Percentiles rank a stretch among this genome's conserved stretches.
phyloP scores from a whole-genome alignment of 1,284 basidiomycete species.

The Microbotryomycetes sp. region DNA sequence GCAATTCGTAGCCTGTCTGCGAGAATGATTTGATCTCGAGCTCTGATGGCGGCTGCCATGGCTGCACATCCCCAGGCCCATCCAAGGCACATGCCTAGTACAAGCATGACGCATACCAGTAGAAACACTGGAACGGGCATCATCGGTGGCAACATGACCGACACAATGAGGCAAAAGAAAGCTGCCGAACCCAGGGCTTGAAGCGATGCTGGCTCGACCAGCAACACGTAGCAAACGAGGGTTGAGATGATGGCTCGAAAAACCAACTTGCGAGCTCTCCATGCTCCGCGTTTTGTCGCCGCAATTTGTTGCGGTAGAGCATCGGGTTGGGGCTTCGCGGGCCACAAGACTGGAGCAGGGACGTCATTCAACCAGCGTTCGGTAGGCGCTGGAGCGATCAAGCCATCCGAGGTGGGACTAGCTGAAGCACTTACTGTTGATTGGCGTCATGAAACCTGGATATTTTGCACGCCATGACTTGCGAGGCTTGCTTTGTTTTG shows the following conservation, averaged over 20 bases:
- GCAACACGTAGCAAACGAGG: slow-evolving; percentile 38
- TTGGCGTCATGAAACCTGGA: not conserved
- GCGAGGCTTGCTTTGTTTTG: not conserved
- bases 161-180: slow-evolving; percentile 37
- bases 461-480: not conserved
- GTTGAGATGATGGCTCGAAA: slow-evolving; percentile 28
- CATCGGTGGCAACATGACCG: slow-evolving; percentile 39
- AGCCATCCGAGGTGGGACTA: not conserved
- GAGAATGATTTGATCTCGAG: slow-evolving; percentile 53
- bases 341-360: not conserved
- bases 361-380: not conserved
- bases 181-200: slow-evolving; percentile 38
- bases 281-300: slow-evolving; percentile 5
- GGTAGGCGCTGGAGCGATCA: not conserved
- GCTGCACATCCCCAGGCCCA: slow-evolving; percentile 69
- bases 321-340: not conserved
- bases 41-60: slow-evolving; percentile 60
- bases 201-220: slow-evolving; percentile 36
- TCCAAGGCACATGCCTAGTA: slow-evolving; percentile 58
- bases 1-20: slow-evolving; percentile 49
- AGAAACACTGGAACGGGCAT: slow-evolving; percentile 38
- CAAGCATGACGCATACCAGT: slow-evolving; percentile 49
- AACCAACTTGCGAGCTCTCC: slow-evolving; percentile 18
- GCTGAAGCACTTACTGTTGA: not conserved
- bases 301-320: not conserved